Evolutionary conservation across 768 basidiomycete genomes (phyloP), one percentile per base, ranked within the genome.

Genomic region (Tephrocybe rancida): DNA sequence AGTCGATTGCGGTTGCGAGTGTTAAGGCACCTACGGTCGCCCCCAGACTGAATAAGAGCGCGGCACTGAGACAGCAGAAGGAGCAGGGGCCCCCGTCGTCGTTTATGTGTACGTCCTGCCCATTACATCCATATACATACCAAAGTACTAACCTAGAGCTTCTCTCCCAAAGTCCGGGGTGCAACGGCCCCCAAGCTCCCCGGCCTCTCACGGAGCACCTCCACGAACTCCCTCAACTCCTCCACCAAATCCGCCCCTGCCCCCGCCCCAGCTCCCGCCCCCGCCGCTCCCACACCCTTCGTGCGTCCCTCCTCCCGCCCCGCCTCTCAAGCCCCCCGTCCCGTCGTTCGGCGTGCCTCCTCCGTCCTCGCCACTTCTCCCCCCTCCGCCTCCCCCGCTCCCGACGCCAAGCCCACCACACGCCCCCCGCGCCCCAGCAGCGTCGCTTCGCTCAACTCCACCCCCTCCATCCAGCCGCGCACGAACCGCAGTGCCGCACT

Each of bases 31-130:
- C 92, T 1, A 73, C 68, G 5, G 74, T 92, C 9, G 77, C 83
- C 0, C 92, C 92, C 3, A 79, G 89, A 54, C 70, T 87, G 70
- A 90, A 90, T n/a, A 90, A 87, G 61, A 90, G 90, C 34, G 87
- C 91, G 0, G 81, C 86, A 2, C 63, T 92, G 56, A 74, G 88
- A 16, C 77, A 72, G 8, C 77, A 80, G 61, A 88, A 88, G 68
- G 79, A 84, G 52, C 74, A 73, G 25, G 72, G 81, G 4, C 83
- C 84, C 0, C 85, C 88, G 1, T 81, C 82, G 24, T 86, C 88
- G 13, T 89, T 82, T 69, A 83, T 84, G 81, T 84, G 85, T 88
- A 68, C 66, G 87, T 78, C n/a, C 4, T 7, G 4, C 3, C 25
- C 7, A 26, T n/a, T 6, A 52, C 19, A 26, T 3, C 25, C 22